Evolutionary conservation across 1,284 basidiomycete genomes (phyloP), one percentile per base, ranked within the genome.

Genomic region (Hortiboletus rubellus): DNA sequence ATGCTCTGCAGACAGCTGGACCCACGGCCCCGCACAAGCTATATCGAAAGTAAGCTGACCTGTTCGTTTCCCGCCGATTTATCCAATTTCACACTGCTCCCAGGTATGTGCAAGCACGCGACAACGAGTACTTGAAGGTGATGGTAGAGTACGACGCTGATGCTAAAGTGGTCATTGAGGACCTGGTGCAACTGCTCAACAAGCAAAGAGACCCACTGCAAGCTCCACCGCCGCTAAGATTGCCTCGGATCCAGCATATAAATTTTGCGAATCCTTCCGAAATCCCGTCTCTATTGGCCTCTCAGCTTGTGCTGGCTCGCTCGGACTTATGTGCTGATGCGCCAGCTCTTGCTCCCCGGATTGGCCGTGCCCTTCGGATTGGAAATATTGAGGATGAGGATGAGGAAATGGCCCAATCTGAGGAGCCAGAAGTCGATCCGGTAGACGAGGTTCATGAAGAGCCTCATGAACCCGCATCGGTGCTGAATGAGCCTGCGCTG

Each of bases 181-280:
- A 71, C 36, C 10, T 69, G 3, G 67, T 68, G 7, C 69, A 67
- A 3, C 62, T 69, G 11, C 53, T 71, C 3, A 59, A 65, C 46
- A 67, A 54, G 30, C 44, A 40, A 51, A 59, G 53, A 24, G 43
- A 27, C 7, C 27, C 27, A 27, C 27, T 5, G 17, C 5, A 3
- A 15, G 36, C 27, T 27, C 27, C 27, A 36, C 45, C 37, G n/a
- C 60, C 54, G 7, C 11, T 51, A 7, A 27, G 15, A 27, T 17
- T 68, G 15, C 30, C 51, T 9, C 66, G 61, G 3, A 57, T 70
- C 42, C 47, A 51, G 9, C 33, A 61, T 14, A 47, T 72, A 30
- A 7, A 60, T 10, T 70, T 52, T 37, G n/a, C 24, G 22, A 46
- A 54, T 12, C 58, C 58, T 10, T 55, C 56, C 3, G 68, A 72